Percentiles rank a stretch among this genome's conserved stretches.
Evolutionary conservation across 2,329 filamentous ascomycete genomes (phyloP).

Genomic region (Alternaria viburni): DNA sequence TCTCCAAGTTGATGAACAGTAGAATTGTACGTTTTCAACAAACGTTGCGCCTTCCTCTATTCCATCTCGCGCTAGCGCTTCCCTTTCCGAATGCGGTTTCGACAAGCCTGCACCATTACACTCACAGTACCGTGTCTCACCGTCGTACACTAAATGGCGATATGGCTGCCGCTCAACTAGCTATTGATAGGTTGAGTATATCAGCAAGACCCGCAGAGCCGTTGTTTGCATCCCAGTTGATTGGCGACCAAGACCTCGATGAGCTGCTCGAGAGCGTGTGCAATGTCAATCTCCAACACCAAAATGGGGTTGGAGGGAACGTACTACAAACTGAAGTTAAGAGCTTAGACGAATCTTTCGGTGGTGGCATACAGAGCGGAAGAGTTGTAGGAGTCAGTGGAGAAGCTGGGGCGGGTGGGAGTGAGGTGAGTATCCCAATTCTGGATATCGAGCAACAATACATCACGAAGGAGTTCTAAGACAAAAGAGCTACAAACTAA

Average conservation of each 20-base stretch:
- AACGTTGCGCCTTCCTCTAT: neutral
- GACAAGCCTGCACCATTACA: neutral
- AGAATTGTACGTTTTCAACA: neutral
- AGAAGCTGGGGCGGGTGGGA: conserved; percentile 29
- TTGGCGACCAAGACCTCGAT: conserved; percentile 28
- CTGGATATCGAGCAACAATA: neutral
- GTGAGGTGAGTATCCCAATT: conserved; percentile 25
- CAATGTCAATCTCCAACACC: neutral
- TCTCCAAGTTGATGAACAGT: neutral
- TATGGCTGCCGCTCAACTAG: neutral
- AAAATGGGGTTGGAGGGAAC: neutral
- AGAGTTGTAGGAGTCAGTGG: conserved; percentile 46
- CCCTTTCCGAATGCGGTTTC: neutral
- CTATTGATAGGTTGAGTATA: neutral
- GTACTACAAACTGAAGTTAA: conserved; percentile 30
- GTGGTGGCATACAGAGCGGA: conserved; percentile 47
- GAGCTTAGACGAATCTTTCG: conserved; percentile 46
- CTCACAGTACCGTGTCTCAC: neutral
- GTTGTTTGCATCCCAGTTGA: conserved; percentile 22
- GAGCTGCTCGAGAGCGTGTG: conserved; percentile 10
- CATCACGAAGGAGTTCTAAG: neutral
- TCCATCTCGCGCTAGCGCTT: neutral
- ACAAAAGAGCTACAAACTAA: neutral
- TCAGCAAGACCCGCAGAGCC: conserved; percentile 14
- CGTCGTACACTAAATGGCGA: neutral